Conservation (phyloP, 768 basidiomycete genomes). For the Lactifluus subvellereus region DNA sequence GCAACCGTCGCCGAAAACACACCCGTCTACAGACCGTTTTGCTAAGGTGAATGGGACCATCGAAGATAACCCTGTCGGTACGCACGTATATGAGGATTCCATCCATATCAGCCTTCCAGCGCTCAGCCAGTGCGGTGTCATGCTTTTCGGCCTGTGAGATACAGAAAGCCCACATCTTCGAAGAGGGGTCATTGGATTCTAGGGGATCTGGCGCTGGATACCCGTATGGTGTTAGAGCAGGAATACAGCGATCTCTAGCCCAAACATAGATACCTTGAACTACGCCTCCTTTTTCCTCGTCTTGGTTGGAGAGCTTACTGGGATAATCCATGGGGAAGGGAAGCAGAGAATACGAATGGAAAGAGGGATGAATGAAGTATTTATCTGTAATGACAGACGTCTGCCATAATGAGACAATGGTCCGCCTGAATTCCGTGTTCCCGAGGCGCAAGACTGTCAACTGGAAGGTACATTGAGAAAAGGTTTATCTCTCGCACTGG, state of each 20-base stretch:
- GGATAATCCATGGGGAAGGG: neutral
- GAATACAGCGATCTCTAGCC: no score
- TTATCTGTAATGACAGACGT: neutral
- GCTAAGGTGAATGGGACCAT: neutral
- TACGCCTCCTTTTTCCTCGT: slow-evolving; percentile 6
- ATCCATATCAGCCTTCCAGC: slow-evolving; percentile 19
- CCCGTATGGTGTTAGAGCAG: neutral
- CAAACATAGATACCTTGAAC: neutral
- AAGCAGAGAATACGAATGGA: no score
- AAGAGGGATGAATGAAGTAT: neutral
- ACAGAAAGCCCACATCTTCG: slow-evolving; percentile 20
- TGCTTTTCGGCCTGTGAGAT: neutral
- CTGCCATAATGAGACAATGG: neutral
- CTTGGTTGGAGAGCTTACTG: neutral
- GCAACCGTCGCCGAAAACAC: slow-evolving; percentile 21
- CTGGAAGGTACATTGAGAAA: no score
- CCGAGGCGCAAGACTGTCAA: no score
- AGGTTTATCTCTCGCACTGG: no score
- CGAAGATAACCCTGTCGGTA: neutral
- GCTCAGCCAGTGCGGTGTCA: slow-evolving; percentile 7
- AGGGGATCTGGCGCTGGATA: neutral
- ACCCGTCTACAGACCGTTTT: slow-evolving; percentile 10
- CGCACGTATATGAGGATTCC: slow-evolving; percentile 21
- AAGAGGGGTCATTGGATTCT: slow-evolving; percentile 1
- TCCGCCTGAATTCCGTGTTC: neutral